Percentiles rank a stretch among this genome's conserved stretches.
These are phyloP conservation scores for Fraxinus baroniana DNA, from an alignment of 305 asterid species.

Conservation along the genomic window DNA sequence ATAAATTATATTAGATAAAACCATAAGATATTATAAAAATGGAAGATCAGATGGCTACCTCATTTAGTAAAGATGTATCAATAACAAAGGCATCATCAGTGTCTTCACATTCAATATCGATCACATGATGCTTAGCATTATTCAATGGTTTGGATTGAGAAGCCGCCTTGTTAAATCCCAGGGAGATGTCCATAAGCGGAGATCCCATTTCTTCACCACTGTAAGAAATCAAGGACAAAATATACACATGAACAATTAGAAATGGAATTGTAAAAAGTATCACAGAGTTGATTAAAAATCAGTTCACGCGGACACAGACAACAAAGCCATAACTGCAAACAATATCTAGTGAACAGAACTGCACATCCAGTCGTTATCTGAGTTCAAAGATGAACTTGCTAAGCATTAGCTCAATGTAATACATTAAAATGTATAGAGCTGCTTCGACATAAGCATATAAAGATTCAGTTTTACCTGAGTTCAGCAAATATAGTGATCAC, in stretches of 20 bases:
- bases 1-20: background rate
- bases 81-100: conserved; percentile 23
- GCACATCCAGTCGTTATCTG: background rate
- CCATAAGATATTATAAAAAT: background rate
- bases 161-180: conserved; percentile 26
- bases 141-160: conserved; percentile 26
- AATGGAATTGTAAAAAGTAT: background rate
- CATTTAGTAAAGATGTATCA: conserved; percentile 35
- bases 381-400: background rate
- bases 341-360: background rate
- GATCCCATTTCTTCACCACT: conserved; percentile 73
- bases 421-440: background rate
- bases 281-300: background rate
- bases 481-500: background rate
- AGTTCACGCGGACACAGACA: background rate
- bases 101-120: conserved; percentile 41
- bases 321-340: background rate
- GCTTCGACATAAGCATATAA: background rate
- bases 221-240: conserved; percentile 21
- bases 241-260: background rate
- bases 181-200: conserved; percentile 30
- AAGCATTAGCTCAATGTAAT: background rate
- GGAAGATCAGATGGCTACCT: conserved; percentile 40
- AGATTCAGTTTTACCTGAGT: background rate
- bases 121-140: conserved; percentile 28